Conservation (phyloP, 2,329 filamentous ascomycete genomes). For the Sclerotinia borealis region DNA sequence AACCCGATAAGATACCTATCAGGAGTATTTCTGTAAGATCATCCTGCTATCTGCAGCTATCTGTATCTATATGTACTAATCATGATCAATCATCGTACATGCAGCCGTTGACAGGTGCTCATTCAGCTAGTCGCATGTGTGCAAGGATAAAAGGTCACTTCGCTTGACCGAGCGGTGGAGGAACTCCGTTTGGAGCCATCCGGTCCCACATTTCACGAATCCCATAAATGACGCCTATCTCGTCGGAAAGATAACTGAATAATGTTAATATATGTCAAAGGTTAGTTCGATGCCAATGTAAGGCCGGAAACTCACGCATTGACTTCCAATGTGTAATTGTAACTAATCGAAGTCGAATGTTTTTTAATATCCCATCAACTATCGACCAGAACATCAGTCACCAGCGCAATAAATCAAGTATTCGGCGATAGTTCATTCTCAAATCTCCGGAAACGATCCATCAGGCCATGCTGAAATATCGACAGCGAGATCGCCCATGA, state of each 20-base stretch:
- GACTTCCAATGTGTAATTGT: background rate
- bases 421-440: background rate
- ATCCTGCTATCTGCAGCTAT: constrained; percentile 1
- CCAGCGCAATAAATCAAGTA: background rate
- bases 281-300: background rate
- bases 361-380: background rate
- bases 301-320: background rate
- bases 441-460: background rate
- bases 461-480: constrained; percentile 8
- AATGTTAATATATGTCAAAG: background rate
- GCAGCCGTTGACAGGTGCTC: background rate
- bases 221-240: constrained; percentile 1
- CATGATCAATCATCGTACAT: background rate
- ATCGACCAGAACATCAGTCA: background rate
- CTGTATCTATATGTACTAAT: background rate
- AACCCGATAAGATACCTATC: constrained; percentile 9
- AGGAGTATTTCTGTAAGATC: background rate
- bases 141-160: constrained; percentile 1
- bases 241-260: background rate
- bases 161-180: constrained; percentile 4
- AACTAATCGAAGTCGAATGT: background rate
- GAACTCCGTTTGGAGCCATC: background rate
- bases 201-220: constrained; percentile 1
- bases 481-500: constrained; percentile 8
- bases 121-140: background rate